Evolutionary conservation across 208 protist species (phyloP).

Genomic region (Leishmania amazonensis): DNA sequence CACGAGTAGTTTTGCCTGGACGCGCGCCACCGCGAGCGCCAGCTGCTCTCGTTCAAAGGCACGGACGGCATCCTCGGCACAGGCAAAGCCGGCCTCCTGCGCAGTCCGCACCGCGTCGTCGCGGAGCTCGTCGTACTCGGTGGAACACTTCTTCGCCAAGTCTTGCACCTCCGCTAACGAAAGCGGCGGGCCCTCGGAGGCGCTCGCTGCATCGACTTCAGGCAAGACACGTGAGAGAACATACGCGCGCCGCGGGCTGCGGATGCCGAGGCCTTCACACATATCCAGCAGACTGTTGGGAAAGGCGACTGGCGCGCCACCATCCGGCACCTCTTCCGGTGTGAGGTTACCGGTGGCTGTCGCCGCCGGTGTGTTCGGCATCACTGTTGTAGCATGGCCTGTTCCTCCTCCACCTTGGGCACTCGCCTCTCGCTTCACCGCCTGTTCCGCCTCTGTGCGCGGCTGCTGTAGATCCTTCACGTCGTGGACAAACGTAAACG

Average conservation of each 20-base stretch:
- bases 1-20: slow-evolving; percentile 24
- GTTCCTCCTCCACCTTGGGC: background rate
- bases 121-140: slow-evolving; percentile 37
- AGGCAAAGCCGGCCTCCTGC: slow-evolving; percentile 9
- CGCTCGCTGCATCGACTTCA: slow-evolving; percentile 21
- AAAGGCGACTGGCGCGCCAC: background rate
- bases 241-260: slow-evolving; percentile 46
- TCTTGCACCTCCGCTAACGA: slow-evolving; percentile 32
- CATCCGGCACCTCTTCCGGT: background rate
- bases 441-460: slow-evolving; percentile 4
- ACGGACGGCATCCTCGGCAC: slow-evolving; percentile 20
- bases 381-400: background rate
- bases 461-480: slow-evolving; percentile 32
- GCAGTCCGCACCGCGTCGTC: slow-evolving; percentile 2
- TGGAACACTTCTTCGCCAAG: slow-evolving; percentile 23
- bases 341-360: background rate
- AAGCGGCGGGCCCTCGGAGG: slow-evolving; percentile 5
- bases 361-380: background rate
- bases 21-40: slow-evolving; percentile 21
- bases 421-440: background rate
- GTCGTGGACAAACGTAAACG: slow-evolving; percentile 22
- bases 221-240: slow-evolving; percentile 31
- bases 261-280: slow-evolving; percentile 41
- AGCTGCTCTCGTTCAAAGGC: slow-evolving; percentile 32
- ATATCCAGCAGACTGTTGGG: slow-evolving; percentile 16